phyloP scores from a whole-genome alignment of 176 grass and related monocot species.

The Saccharum spontaneum region DNA sequence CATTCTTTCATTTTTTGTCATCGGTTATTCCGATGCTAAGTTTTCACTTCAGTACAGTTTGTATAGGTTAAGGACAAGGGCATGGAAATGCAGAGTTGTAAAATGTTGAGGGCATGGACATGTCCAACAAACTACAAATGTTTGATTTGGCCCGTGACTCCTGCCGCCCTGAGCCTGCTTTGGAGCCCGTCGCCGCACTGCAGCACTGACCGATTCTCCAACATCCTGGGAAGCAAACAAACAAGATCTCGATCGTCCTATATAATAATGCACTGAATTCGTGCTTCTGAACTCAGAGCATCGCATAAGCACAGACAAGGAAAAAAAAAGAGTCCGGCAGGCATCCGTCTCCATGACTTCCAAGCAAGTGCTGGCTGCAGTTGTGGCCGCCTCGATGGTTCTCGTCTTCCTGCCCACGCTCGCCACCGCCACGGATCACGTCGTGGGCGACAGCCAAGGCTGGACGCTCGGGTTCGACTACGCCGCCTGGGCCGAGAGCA shows the following conservation, averaged over 20 bases:
- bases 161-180: conserved; percentile 15
- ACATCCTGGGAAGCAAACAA: neutral
- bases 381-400: neutral
- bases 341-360: conserved; percentile 24
- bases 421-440: neutral
- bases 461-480: conserved; percentile 36
- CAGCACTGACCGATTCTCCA: conserved; percentile 18
- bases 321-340: neutral
- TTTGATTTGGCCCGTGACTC: too few relatives aligned
- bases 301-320: neutral
- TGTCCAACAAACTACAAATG: too few relatives aligned
- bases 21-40: too few relatives aligned
- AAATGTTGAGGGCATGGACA: too few relatives aligned
- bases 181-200: neutral
- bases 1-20: too few relatives aligned
- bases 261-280: neutral
- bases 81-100: too few relatives aligned
- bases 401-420: neutral
- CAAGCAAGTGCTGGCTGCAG: neutral
- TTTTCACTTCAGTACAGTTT: too few relatives aligned
- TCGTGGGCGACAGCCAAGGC: conserved; percentile 3
- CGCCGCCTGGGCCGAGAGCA: conserved; percentile 22
- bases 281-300: neutral
- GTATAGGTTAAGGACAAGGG: too few relatives aligned
- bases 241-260: neutral